Evolutionary conservation across 2,329 filamentous ascomycete species (phyloP).

Genomic region (Penicillium palitans): DNA sequence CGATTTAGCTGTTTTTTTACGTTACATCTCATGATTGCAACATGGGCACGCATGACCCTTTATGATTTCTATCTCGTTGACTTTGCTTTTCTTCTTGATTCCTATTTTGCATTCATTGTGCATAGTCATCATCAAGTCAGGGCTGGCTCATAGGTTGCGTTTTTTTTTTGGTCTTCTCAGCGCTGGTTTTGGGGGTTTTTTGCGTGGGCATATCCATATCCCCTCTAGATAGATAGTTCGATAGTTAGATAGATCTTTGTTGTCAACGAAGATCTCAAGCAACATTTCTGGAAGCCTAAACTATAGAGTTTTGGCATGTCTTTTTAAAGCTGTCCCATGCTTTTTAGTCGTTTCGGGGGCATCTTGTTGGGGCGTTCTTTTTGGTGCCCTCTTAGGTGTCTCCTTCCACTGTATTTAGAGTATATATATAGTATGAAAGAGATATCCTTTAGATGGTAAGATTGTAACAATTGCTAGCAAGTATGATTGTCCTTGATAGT

Average conservation of each 20-base stretch:
- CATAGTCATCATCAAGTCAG: constrained; percentile 13
- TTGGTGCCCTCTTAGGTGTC: not conserved
- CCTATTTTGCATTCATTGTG: constrained; percentile 16
- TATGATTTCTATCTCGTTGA: constrained; percentile 12
- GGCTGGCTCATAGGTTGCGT: constrained; percentile 9
- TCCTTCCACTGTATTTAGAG: not conserved
- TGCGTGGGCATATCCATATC: constrained; percentile 7
- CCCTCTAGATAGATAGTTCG: constrained; percentile 25
- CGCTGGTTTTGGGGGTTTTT: constrained; percentile 12
- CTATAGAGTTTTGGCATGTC: not conserved
- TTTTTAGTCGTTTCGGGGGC: not conserved
- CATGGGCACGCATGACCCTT: constrained; percentile 15
- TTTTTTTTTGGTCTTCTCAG: constrained; percentile 15
- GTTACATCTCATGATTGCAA: constrained; percentile 20
- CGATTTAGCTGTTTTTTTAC: constrained; percentile 18
- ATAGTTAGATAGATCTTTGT: constrained; percentile 24
- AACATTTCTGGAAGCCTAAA: not conserved
- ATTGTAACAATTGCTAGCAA: not conserved
- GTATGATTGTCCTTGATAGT: not conserved
- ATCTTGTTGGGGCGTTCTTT: not conserved
- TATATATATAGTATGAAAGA: not conserved
- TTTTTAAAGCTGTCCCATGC: too few relatives aligned
- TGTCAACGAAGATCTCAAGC: constrained; percentile 1
- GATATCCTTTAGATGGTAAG: not conserved
- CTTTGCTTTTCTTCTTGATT: constrained; percentile 11